These are phyloP conservation scores for Melocanna baccifera DNA, from an alignment of 176 grass and related monocot species.

Conservation along the genomic window DNA sequence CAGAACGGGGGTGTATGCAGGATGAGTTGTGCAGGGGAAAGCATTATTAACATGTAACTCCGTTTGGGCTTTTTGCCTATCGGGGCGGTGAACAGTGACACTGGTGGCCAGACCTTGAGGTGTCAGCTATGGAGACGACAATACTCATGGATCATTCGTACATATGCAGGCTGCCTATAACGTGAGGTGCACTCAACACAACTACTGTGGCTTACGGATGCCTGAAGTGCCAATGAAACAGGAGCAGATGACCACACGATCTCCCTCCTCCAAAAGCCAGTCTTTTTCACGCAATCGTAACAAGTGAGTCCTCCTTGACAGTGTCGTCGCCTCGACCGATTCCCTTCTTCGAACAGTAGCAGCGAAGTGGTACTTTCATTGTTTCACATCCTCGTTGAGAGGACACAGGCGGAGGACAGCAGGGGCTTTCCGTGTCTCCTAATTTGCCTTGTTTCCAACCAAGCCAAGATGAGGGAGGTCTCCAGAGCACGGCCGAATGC, in stretches of 20 bases:
- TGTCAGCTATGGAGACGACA: not conserved
- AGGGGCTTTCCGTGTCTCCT: conserved; percentile 39
- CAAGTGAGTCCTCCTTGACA: not conserved
- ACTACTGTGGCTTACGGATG: not conserved
- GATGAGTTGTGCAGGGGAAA: not conserved
- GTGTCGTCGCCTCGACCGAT: not conserved
- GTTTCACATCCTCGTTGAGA: not conserved
- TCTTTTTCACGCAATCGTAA: not conserved
- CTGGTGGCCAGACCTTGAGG: not conserved
- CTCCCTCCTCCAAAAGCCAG: not conserved
- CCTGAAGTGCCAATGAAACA: not conserved
- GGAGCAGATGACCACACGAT: not conserved
- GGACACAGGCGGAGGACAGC: not conserved
- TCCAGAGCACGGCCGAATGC: conserved; percentile 55
- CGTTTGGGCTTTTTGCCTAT: not conserved
- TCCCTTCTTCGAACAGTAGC: not conserved
- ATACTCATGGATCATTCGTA: not conserved
- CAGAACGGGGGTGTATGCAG: not conserved
- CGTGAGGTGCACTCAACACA: not conserved
- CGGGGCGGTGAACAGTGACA: not conserved
- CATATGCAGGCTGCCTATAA: not conserved
- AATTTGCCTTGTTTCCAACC: conserved; percentile 93
- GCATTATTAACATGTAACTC: not conserved
- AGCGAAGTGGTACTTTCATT: not conserved
- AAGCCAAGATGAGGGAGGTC: conserved; percentile 96